Conservation (phyloP, 768 basidiomycete species). For the Macrolepiota fuliginosa region DNA sequence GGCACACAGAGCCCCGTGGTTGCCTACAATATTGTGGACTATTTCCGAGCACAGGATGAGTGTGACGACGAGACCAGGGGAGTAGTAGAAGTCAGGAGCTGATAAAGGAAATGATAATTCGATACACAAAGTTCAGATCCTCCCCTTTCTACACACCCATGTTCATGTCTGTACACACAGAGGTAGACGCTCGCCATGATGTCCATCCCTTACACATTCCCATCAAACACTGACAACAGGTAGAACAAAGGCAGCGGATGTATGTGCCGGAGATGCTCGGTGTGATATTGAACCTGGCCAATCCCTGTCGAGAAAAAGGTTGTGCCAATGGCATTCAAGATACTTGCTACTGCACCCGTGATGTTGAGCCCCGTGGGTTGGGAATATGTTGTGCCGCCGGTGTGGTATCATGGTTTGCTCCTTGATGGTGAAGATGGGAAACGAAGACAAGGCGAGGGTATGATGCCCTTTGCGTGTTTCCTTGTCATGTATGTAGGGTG, state of each 20-base stretch:
- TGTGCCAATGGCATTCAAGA: slow-evolving; percentile 46
- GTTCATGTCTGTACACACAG: slow-evolving; percentile 5
- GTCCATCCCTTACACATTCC: slow-evolving; percentile 13
- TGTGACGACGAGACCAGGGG: slow-evolving; percentile 37
- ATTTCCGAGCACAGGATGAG: slow-evolving; percentile 19
- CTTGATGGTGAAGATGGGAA: slow-evolving; percentile 34
- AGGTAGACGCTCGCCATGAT: slow-evolving; percentile 14
- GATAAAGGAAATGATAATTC: slow-evolving; percentile 45
- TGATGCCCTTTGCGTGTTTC: slow-evolving; percentile 36
- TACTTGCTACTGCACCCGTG: slow-evolving; percentile 62
- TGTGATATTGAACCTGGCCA: slow-evolving; percentile 30
- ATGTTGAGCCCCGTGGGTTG: slow-evolving; percentile 50
- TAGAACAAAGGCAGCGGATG: slow-evolving; percentile 16
- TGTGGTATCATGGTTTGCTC: slow-evolving; percentile 57
- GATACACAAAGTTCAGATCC: slow-evolving; percentile 27
- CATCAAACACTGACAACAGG: slow-evolving; percentile 8
- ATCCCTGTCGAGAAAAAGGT: slow-evolving; percentile 43
- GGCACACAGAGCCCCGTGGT: slow-evolving; percentile 43
- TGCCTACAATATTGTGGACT: slow-evolving; percentile 35
- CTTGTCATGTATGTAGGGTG: slow-evolving; percentile 72
- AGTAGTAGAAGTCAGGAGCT: slow-evolving; percentile 47
- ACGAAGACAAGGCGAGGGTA: too few species aligned
- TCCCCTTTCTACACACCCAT: neutral
- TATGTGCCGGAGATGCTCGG: slow-evolving; percentile 34
- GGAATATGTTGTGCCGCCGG: slow-evolving; percentile 43